Conservation (phyloP, 148 eudicot genomes). For the Persicaria maculosa region DNA sequence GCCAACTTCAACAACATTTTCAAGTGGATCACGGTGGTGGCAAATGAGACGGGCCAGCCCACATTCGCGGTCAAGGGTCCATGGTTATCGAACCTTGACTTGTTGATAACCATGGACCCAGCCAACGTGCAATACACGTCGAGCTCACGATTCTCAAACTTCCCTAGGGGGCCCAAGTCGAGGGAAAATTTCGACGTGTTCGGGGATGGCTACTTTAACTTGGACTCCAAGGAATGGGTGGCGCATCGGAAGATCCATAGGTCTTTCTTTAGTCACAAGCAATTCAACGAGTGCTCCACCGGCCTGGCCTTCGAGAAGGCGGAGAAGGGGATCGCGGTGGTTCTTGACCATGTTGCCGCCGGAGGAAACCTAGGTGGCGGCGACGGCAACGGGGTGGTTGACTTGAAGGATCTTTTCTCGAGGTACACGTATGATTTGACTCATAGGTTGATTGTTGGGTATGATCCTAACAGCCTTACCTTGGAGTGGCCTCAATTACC, state of each 20-base stretch:
- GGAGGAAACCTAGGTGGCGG: not conserved
- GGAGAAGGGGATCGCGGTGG: constrained; percentile 18
- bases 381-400: not conserved
- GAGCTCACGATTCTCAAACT: constrained; percentile 19
- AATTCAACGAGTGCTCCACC: constrained; percentile 10
- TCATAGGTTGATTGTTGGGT: constrained; percentile 15
- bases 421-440: constrained; percentile 28
- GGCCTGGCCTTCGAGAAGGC: constrained; percentile 6
- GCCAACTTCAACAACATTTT: not conserved
- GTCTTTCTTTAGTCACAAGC: constrained; percentile 16
- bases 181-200: constrained; percentile 24
- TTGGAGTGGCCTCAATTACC: constrained; percentile 17
- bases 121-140: constrained; percentile 26
- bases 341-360: constrained; percentile 17
- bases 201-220: constrained; percentile 32
- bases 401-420: constrained; percentile 31
- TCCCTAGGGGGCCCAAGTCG: constrained; percentile 25
- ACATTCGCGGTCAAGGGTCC: constrained; percentile 22
- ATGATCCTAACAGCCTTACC: constrained; percentile 24
- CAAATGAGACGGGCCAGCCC: not conserved
- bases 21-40: not conserved
- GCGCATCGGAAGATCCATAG: constrained; percentile 21
- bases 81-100: constrained; percentile 17
- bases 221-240: constrained; percentile 24
- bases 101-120: constrained; percentile 27